These are phyloP conservation scores for Vanrija humicola DNA, from an alignment of 1,284 basidiomycete genomes.

Conservation along the genomic window DNA sequence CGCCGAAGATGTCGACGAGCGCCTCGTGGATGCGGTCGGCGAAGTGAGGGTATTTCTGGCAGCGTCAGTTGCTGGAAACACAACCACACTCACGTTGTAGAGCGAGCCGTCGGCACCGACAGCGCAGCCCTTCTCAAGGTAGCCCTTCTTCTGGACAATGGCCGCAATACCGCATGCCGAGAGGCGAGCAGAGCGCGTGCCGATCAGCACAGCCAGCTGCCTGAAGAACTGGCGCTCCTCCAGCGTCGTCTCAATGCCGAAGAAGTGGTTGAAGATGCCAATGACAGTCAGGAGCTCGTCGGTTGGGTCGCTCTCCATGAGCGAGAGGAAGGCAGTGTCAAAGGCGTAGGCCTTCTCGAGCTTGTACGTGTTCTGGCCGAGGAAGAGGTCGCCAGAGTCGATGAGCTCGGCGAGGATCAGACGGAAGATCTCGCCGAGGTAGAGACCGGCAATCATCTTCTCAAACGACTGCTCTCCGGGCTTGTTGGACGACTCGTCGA, in stretches of 20 bases:
- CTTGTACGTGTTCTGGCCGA: conserved; percentile 97
- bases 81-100: conserved; percentile 67
- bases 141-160: conserved; percentile 86
- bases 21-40: conserved; percentile 84
- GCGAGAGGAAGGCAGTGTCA: conserved; percentile 92
- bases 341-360: conserved; percentile 87
- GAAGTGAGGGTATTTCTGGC: conserved; percentile 90
- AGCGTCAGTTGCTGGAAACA: neutral
- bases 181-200: conserved; percentile 79
- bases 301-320: conserved; percentile 98
- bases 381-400: conserved; percentile 93
- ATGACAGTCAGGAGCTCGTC: conserved; percentile 95
- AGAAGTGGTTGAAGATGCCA: conserved; percentile 95
- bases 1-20: conserved; percentile 85
- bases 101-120: conserved; percentile 90
- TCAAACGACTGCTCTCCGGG: conserved; percentile 80
- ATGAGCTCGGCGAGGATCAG: conserved; percentile 92
- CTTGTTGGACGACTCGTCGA: conserved; percentile 94
- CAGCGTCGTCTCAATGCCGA: conserved; percentile 85
- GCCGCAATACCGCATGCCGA: conserved; percentile 92
- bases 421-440: conserved; percentile 93
- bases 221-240: conserved; percentile 95
- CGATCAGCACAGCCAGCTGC: conserved; percentile 81
- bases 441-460: conserved; percentile 98
- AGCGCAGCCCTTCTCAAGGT: conserved; percentile 71